Evolutionary conservation across 2,329 filamentous ascomycete genomes (phyloP), one percentile per base, ranked within the genome.

Genomic region (Fusarium longipes): DNA sequence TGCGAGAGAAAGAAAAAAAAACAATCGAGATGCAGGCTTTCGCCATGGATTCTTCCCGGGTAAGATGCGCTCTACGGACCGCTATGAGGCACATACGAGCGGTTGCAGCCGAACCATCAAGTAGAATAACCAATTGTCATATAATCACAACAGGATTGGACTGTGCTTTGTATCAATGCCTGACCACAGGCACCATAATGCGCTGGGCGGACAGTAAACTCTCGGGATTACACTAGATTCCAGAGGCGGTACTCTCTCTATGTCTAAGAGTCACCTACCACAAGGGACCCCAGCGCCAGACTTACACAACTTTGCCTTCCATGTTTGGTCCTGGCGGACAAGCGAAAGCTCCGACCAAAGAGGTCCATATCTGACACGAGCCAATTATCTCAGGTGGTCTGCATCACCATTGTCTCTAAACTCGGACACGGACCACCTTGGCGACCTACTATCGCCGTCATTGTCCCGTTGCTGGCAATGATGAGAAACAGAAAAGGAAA

Each of bases 381-480:
- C 67, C 67, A 72, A 72, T 72, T 45, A 61, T 25, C 32, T 63
- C 40, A 33, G 14, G 35, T 57, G 38, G 55, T 51, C 60, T 56
- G 66, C 65, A 57, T 65, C 70, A 72, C 57, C 58, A 67, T 53
- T 70, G 57, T 59, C 65, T 71, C 57, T 67, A 33, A 65, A 62
- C 55, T 56, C 48, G 36, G 60, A 59, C 70, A 69, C 63, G 55
- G 70, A 50, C 62, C 67, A 65, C 58, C 65, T 67, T 52, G 43
- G 50, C 51, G 50, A 39, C 43, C 51, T 63, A 38, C 57, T 63
- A 68, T 68, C 60, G 36, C 57, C 43, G 56, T 50, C 61, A 51
- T 52, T 56, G 42, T 30, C 48, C 56, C 59, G 47, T 57, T 59
- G 49, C 57, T 54, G 24, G 10, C 35, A 55, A 51, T 20, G 33